A percentile compares a stretch with the other conserved stretches of the same genome.
phyloP scores from a whole-genome alignment of 805 yeast genomes.

The Monosporozyma aquatica region DNA sequence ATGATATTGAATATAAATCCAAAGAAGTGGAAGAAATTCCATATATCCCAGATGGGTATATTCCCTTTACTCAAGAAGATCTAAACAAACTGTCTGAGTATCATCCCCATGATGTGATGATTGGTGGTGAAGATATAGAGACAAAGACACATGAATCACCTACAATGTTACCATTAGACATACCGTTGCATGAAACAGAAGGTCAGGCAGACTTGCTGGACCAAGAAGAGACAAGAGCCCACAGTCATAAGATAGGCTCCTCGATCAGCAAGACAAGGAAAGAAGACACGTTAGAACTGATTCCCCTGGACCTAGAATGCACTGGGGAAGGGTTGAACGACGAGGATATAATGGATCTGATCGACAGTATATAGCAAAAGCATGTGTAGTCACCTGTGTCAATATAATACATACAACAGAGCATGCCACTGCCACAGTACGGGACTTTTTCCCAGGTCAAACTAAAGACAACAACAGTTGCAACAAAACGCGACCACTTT shows the following conservation, averaged over 20 bases:
- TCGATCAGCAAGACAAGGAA: too few species aligned
- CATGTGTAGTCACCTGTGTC: too few species aligned
- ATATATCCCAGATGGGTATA: conserved; percentile 38
- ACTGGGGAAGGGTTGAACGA: conserved; percentile 21
- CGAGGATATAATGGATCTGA: conserved; percentile 19
- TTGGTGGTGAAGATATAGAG: neutral
- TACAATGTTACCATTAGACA: neutral
- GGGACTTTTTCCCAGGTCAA: too few species aligned
- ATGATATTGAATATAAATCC: conserved; percentile 44
- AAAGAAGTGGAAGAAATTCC: conserved; percentile 31
- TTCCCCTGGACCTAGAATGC: neutral
- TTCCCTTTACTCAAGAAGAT: conserved; percentile 33
- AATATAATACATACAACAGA: too few species aligned
- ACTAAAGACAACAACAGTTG: too few species aligned
- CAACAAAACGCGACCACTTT: too few species aligned
- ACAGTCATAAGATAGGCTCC: too few species aligned
- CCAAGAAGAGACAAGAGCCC: too few species aligned
- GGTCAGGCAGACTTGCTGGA: neutral
- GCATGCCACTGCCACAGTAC: too few species aligned
- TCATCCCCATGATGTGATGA: neutral
- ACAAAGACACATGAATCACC: neutral
- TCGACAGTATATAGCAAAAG: conserved; percentile 5
- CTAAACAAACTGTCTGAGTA: conserved; percentile 17
- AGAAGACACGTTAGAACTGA: too few species aligned
- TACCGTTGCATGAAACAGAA: neutral